A percentile compares a stretch with the other conserved stretches of the same genome.
Conservation (phyloP, 2,329 filamentous ascomycete genomes). For the Nannizzia gypsea region DNA sequence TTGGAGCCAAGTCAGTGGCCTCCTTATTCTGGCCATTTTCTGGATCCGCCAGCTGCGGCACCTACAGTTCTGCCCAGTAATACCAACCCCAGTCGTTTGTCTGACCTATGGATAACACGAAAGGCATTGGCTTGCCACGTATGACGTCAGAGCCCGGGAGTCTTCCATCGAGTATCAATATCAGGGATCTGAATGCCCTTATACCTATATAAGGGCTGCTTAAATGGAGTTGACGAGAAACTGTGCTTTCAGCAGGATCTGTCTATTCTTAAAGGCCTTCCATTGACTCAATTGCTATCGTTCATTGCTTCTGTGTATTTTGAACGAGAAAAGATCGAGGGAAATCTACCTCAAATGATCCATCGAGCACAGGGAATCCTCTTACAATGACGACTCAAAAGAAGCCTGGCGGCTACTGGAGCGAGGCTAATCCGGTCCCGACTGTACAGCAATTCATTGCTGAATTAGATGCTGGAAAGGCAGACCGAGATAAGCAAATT, state of each 20-base stretch:
- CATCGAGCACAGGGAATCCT: background rate
- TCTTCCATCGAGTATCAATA: background rate
- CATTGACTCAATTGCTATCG: background rate
- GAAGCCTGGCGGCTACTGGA: constrained; percentile 59
- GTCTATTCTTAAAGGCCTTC: background rate
- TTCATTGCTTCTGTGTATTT: background rate
- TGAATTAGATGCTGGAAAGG: constrained; percentile 67
- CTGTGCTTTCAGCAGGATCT: background rate
- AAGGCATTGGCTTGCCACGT: background rate
- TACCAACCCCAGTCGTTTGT: background rate
- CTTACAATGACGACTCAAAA: constrained; percentile 35
- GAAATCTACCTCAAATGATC: background rate
- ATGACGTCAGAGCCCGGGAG: background rate
- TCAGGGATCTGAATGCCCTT: background rate
- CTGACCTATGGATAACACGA: background rate
- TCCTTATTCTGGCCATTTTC: background rate
- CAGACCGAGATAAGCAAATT: constrained; percentile 58
- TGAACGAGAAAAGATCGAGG: background rate
- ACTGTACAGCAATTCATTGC: constrained; percentile 77
- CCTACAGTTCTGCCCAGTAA: background rate
- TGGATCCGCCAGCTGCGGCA: background rate
- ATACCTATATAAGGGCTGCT: background rate
- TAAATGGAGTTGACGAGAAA: background rate
- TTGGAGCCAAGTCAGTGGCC: background rate
- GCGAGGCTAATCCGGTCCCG: constrained; percentile 69